Evolutionary conservation across 1,284 basidiomycete genomes (phyloP).

Genomic region (Ustilago esculenta): DNA sequence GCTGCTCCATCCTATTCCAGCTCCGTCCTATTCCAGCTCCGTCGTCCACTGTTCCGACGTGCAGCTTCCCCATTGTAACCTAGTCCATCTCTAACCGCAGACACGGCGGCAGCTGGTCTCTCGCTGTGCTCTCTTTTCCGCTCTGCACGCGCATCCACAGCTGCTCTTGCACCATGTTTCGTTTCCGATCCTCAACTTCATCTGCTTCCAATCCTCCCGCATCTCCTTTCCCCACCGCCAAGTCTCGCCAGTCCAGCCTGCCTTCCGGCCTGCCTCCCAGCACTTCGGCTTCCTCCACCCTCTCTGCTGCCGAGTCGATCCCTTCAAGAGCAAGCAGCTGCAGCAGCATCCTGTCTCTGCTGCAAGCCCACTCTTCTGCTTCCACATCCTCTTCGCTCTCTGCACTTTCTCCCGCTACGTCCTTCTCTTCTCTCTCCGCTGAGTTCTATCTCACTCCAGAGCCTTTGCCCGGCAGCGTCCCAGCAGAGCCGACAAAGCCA

Average conservation of each 20-base stretch:
- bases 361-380: constrained; percentile 30
- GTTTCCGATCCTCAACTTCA: constrained; percentile 38
- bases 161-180: constrained; percentile 27
- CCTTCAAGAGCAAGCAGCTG: constrained; percentile 17
- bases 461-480: neutral
- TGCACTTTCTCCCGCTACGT: constrained; percentile 16
- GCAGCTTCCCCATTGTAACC: neutral
- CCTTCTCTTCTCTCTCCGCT: constrained; percentile 10
- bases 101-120: constrained; percentile 11
- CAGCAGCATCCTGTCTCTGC: constrained; percentile 32
- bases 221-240: constrained; percentile 8
- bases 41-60: neutral
- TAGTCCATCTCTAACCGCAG: neutral
- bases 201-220: constrained; percentile 5
- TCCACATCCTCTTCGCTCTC: constrained; percentile 13
- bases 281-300: constrained; percentile 14
- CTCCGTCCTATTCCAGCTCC: neutral
- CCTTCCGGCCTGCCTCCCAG: constrained; percentile 2
- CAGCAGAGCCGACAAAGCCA: constrained; percentile 14
- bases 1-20: neutral
- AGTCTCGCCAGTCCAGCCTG: constrained; percentile 1
- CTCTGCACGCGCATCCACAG: constrained; percentile 15
- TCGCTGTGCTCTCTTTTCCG: neutral
- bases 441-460: constrained; percentile 15
- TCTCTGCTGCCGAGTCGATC: constrained; percentile 18